These are phyloP conservation scores for Corrigiola litoralis DNA, from an alignment of 179 eudicot species.

Conservation along the genomic window DNA sequence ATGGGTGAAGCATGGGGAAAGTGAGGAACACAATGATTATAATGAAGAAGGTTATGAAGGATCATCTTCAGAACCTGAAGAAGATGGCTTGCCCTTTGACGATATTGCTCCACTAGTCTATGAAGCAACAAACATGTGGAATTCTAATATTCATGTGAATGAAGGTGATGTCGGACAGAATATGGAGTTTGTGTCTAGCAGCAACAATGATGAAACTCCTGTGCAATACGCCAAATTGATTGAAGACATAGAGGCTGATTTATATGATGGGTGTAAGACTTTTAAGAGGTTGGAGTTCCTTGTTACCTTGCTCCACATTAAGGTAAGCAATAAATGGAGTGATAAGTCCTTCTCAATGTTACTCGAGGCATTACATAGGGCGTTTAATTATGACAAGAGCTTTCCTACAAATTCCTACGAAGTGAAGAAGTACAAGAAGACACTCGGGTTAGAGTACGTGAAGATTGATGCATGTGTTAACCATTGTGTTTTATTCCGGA, in stretches of 20 bases:
- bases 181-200: too few species aligned
- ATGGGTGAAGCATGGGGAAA: neutral
- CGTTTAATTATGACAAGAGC: neutral
- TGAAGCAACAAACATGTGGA: too few species aligned
- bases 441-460: too few species aligned
- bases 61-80: too few species aligned
- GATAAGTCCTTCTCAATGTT: constrained; percentile 3
- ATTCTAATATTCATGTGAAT: too few species aligned
- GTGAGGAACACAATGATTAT: neutral
- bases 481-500: too few species aligned
- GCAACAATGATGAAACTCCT: too few species aligned
- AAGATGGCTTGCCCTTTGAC: neutral
- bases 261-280: constrained; percentile 3
- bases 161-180: neutral
- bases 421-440: too few species aligned
- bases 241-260: constrained; percentile 2
- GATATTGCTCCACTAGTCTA: too few species aligned
- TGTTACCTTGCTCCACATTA: neutral
- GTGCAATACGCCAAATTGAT: too few species aligned
- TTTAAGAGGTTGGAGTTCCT: constrained; percentile 5
- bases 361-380: neutral
- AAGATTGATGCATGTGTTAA: too few species aligned
- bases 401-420: neutral
- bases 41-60: too few species aligned
- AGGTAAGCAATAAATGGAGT: neutral